These are phyloP conservation scores for Ophiorrhiza pumila DNA, from an alignment of 257 asterid genomes.

Conservation along the genomic window DNA sequence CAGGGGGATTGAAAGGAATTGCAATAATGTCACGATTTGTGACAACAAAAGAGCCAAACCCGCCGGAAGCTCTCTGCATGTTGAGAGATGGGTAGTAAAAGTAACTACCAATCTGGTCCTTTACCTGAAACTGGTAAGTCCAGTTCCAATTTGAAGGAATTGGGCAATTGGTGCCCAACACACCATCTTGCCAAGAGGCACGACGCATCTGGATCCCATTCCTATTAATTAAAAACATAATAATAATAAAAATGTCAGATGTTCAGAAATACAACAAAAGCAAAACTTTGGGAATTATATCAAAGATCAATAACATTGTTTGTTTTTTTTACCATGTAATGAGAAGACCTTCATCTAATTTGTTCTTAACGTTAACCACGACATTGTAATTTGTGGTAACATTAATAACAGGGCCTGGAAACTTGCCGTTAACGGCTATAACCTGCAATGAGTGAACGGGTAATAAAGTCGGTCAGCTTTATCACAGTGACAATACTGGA, in stretches of 20 bases:
- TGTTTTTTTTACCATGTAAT: conserved; percentile 60
- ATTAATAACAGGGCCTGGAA: conserved; percentile 82
- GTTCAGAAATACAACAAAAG: background rate
- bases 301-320: background rate
- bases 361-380: conserved; percentile 77
- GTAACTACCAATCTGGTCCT: conserved; percentile 96
- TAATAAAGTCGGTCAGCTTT: background rate
- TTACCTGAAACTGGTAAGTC: conserved; percentile 95
- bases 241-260: background rate
- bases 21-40: conserved; percentile 61
- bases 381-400: conserved; percentile 88
- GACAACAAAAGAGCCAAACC: conserved; percentile 71
- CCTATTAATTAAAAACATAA: conserved; percentile 59
- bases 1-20: conserved; percentile 70
- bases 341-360: conserved; percentile 72
- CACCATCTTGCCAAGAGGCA: conserved; percentile 92
- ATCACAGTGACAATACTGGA: background rate
- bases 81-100: conserved; percentile 78
- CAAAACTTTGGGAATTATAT: no score
- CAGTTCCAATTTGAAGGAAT: conserved; percentile 77
- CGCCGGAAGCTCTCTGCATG: conserved; percentile 95
- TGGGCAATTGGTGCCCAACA: conserved; percentile 91
- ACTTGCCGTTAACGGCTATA: conserved; percentile 77
- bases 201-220: conserved; percentile 94
- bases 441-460: conserved; percentile 43